Percentiles rank a stretch among this genome's conserved stretches.
These are phyloP conservation scores for Fusarium algeriense DNA, from an alignment of 2,329 filamentous ascomycete genomes.

Conservation along the genomic window DNA sequence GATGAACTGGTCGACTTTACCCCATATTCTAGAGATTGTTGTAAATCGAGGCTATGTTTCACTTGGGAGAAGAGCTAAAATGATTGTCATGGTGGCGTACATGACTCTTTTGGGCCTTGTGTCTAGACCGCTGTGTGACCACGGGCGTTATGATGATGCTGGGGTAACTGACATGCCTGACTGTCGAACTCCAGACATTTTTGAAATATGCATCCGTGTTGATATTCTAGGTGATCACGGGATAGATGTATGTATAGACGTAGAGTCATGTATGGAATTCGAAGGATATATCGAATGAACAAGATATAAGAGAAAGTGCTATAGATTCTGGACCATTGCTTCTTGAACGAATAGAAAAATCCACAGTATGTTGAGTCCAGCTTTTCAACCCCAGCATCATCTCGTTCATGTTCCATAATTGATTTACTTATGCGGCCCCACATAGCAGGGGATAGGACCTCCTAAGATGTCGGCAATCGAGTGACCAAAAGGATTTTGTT, in stretches of 20 bases:
- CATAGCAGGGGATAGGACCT: neutral
- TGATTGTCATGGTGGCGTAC: constrained; percentile 1
- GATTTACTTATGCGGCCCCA: constrained; percentile 6
- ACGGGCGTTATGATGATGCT: neutral
- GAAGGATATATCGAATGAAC: neutral
- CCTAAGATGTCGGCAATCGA: constrained; percentile 19
- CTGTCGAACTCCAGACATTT: neutral
- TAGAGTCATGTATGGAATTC: neutral
- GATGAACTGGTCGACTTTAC: constrained; percentile 6
- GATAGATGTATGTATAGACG: neutral
- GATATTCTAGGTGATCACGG: neutral
- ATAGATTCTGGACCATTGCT: neutral
- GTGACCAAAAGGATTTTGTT: neutral
- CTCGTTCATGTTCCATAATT: neutral
- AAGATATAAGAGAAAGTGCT: neutral
- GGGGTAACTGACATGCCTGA: constrained; percentile 19
- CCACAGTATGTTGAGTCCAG: neutral
- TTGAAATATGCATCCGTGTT: neutral
- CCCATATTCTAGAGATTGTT: constrained; percentile 9
- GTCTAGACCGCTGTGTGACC: neutral
- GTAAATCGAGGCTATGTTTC: constrained; percentile 20
- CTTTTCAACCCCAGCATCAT: neutral
- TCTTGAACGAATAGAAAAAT: neutral
- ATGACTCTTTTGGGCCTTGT: constrained; percentile 6
- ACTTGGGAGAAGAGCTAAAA: neutral